Evolutionary conservation across 75 land plant species (phyloP).

Genomic region (Chamaecyparis obtusa): DNA sequence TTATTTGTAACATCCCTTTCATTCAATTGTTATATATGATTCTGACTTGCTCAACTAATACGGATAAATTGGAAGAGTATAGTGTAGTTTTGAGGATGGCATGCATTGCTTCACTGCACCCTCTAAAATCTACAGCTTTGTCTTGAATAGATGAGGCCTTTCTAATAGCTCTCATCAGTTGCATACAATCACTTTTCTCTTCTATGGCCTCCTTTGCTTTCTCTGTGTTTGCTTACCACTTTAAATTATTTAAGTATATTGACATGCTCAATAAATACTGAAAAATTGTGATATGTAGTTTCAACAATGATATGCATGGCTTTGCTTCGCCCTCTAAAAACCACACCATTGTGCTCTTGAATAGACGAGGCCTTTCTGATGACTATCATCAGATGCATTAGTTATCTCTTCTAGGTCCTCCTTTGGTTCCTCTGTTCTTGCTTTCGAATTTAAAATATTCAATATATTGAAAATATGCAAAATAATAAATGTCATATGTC

Average conservation of each 20-base stretch:
- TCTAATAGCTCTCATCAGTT: background rate
- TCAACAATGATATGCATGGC: no score
- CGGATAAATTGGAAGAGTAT: background rate
- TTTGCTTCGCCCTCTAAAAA: background rate
- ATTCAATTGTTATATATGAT: background rate
- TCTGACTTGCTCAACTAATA: background rate
- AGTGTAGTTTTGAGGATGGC: background rate
- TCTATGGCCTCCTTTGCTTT: background rate
- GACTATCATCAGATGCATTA: background rate
- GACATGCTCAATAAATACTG: background rate
- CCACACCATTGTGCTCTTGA: background rate
- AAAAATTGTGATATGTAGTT: no score
- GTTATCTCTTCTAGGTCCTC: background rate
- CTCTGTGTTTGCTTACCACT: background rate
- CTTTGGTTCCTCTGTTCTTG: background rate
- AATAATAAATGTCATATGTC: background rate
- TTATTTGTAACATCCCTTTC: background rate
- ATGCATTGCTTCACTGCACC: background rate
- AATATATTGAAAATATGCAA: background rate
- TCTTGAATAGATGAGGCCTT: background rate
- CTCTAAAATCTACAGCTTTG: background rate
- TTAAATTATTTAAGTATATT: no score
- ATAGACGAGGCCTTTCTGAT: background rate
- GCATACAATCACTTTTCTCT: background rate
- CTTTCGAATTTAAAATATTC: background rate